A percentile compares a stretch with the other conserved stretches of the same genome.
Evolutionary conservation across 73 alveolate genomes (phyloP).

Genomic region (Breviolum minutum): DNA sequence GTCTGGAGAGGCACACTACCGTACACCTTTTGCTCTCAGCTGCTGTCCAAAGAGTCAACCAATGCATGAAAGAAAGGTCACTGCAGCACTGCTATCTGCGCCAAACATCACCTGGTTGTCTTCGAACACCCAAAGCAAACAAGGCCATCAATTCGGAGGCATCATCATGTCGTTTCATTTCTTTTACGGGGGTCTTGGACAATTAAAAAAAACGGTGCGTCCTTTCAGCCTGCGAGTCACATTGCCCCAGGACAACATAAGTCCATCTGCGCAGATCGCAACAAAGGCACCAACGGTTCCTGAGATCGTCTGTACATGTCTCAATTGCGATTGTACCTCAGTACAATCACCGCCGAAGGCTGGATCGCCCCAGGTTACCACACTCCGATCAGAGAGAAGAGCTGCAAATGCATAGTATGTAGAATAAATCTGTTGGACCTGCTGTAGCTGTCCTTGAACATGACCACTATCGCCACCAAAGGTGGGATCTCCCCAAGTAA

Average conservation of each 20-base stretch:
- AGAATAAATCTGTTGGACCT: conserved; percentile 6
- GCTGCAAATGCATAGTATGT: conserved; percentile 33
- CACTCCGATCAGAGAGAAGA: background rate
- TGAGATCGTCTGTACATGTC: background rate
- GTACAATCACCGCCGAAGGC: conserved; percentile 15
- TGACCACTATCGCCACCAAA: background rate
- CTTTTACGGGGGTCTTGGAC: too few relatives aligned
- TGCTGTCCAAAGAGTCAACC: background rate
- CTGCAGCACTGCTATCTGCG: background rate
- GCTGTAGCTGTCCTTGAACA: background rate
- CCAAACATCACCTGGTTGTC: background rate
- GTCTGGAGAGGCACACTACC: too few relatives aligned
- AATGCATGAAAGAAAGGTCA: background rate
- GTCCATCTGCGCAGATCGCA: background rate
- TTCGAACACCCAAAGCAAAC: too few relatives aligned
- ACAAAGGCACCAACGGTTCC: conserved; percentile 12
- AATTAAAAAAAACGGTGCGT: too few relatives aligned
- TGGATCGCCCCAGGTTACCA: conserved; percentile 27
- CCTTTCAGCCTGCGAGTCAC: background rate
- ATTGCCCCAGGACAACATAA: background rate
- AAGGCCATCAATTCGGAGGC: too few relatives aligned
- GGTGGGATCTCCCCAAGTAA: conserved; percentile 20
- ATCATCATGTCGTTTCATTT: too few relatives aligned
- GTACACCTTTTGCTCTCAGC: too few relatives aligned
- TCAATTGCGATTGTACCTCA: background rate